A percentile compares a stretch with the other conserved stretches of the same genome.
phyloP scores from a whole-genome alignment of 805 yeast genomes.

The Saturnispora dispora region DNA sequence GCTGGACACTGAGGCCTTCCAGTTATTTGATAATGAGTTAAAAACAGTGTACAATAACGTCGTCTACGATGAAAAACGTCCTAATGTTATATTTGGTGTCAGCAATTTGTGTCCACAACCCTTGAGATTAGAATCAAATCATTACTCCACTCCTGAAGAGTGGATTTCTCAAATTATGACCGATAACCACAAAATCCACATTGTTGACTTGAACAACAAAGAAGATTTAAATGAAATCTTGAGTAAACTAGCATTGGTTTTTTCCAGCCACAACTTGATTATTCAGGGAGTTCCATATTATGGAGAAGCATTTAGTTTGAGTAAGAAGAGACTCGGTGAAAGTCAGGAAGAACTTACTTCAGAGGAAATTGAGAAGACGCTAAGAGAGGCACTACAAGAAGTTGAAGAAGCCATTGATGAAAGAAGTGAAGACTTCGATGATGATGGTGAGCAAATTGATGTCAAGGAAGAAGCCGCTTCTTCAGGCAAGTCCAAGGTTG shows the following conservation, averaged over 20 bases:
- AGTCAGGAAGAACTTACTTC: constrained; percentile 18
- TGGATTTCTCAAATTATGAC: constrained; percentile 2
- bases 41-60: constrained; percentile 18
- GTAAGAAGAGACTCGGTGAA: constrained; percentile 14
- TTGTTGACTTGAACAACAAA: not conserved
- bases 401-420: constrained; percentile 19
- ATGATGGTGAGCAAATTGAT: not conserved
- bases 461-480: not conserved
- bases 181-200: not conserved
- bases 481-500: constrained; percentile 5
- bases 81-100: not conserved
- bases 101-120: constrained; percentile 1
- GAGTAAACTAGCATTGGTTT: constrained; percentile 11
- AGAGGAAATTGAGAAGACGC: constrained; percentile 22
- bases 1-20: constrained; percentile 9
- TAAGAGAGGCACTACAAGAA: constrained; percentile 26
- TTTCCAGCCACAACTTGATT: constrained; percentile 15
- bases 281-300: constrained; percentile 29
- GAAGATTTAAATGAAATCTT: constrained; percentile 11
- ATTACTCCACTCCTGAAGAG: not conserved
- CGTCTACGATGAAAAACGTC: constrained; percentile 10
- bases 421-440: not conserved
- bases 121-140: too few relatives aligned
- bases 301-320: constrained; percentile 10
- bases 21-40: constrained; percentile 7